Percentiles rank a stretch among this genome's conserved stretches.
Conservation (phyloP, 352 stramenopile genomes). For the Globisporangium paddicum region DNA sequence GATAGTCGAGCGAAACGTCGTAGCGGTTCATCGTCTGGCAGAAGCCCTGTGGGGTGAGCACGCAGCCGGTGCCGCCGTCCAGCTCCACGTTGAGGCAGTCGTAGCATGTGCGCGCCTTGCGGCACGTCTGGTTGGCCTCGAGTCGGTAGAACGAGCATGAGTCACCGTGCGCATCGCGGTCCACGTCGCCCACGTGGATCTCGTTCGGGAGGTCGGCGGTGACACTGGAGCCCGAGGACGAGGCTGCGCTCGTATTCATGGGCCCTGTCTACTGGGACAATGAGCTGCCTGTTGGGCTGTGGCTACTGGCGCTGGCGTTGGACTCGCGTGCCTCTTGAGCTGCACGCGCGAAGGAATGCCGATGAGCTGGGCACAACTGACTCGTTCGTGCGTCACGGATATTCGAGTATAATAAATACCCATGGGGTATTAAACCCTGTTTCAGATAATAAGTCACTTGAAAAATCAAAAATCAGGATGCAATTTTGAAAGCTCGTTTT, state of each 20-base stretch:
- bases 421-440: too few species aligned
- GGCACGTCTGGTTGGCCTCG: conserved; percentile 32
- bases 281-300: background rate
- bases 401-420: too few species aligned
- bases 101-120: conserved; percentile 56
- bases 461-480: too few species aligned
- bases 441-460: too few species aligned
- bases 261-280: background rate
- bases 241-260: conserved; percentile 8
- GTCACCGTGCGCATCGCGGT: conserved; percentile 38
- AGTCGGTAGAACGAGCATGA: conserved; percentile 61
- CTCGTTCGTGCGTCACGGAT: background rate
- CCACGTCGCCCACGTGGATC: conserved; percentile 25
- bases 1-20: conserved; percentile 44
- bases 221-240: conserved; percentile 9
- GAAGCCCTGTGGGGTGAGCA: conserved; percentile 48
- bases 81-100: conserved; percentile 63
- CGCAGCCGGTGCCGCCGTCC: conserved; percentile 31
- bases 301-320: background rate
- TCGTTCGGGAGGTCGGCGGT: conserved; percentile 16
- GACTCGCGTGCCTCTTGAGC: background rate
- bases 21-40: conserved; percentile 58
- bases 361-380: conserved; percentile 1
- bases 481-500: too few species aligned
- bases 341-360: background rate